Evolutionary conservation across 2,329 filamentous ascomycete genomes (phyloP).

Genomic region (Colletotrichum caudatum): DNA sequence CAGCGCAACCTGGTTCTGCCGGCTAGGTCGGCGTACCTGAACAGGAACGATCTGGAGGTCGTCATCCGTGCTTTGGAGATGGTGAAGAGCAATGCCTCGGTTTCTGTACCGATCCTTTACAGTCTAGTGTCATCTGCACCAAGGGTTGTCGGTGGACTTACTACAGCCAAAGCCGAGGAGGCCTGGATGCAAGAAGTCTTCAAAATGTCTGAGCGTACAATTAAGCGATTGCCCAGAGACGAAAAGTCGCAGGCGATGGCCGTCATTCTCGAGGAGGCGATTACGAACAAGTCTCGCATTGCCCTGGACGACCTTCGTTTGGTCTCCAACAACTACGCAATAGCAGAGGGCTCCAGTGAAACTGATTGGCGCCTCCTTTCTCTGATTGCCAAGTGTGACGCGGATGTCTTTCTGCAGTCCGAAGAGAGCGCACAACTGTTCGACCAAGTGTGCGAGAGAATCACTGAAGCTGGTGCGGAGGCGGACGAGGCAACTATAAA

Average conservation of each 20-base stretch:
- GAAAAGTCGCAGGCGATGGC: slow-evolving; percentile 47
- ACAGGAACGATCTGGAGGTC: slow-evolving; percentile 55
- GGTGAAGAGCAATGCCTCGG: slow-evolving; percentile 49
- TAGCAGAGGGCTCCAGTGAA: slow-evolving; percentile 45
- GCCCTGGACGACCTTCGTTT: slow-evolving; percentile 56
- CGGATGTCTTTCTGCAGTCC: slow-evolving; percentile 58
- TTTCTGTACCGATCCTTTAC: slow-evolving; percentile 60
- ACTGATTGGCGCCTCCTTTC: slow-evolving; percentile 60
- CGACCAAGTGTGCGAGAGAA: slow-evolving; percentile 54
- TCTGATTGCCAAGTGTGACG: slow-evolving; percentile 58
- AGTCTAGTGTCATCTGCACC: slow-evolving; percentile 53
- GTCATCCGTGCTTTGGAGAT: slow-evolving; percentile 57
- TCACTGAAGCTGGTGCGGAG: slow-evolving; percentile 42
- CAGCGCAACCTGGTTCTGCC: slow-evolving; percentile 65
- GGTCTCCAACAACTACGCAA: slow-evolving; percentile 58
- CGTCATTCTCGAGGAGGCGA: slow-evolving; percentile 50
- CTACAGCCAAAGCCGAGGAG: slow-evolving; percentile 52
- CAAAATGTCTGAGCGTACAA: slow-evolving; percentile 47
- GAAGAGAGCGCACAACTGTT: slow-evolving; percentile 56
- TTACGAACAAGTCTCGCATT: slow-evolving; percentile 49
- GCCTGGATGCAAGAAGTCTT: slow-evolving; percentile 57
- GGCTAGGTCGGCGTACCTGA: slow-evolving; percentile 61
- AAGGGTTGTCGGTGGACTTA: slow-evolving; percentile 51
- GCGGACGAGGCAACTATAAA: slow-evolving; percentile 45
- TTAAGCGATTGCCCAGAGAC: slow-evolving; percentile 43